Evolutionary conservation across 768 basidiomycete genomes (phyloP).

Genomic region (Galerina marginata): DNA sequence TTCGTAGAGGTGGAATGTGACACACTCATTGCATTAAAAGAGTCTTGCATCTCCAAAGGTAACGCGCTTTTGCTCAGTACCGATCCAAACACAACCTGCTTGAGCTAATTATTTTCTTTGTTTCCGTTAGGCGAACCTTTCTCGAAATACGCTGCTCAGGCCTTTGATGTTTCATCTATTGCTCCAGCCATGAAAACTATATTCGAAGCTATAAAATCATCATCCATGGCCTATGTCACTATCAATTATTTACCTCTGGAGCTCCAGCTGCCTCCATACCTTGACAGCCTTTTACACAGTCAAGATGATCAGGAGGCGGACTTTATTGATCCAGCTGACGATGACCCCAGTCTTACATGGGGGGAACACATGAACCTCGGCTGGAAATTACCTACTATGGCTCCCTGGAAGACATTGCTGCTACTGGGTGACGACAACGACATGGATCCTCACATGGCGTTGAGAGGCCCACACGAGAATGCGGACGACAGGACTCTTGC

Average conservation of each 20-base stretch:
- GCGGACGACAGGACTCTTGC: slow-evolving; percentile 71
- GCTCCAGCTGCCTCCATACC: slow-evolving; percentile 83
- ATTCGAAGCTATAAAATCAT: slow-evolving; percentile 79
- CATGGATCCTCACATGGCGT: slow-evolving; percentile 62
- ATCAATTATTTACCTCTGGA: slow-evolving; percentile 83
- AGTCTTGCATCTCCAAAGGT: slow-evolving; percentile 73
- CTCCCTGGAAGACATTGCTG: slow-evolving; percentile 92
- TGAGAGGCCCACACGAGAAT: slow-evolving; percentile 61
- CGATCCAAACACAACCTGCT: slow-evolving; percentile 13
- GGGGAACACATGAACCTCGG: slow-evolving; percentile 72
- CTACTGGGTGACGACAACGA: slow-evolving; percentile 67
- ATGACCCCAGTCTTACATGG: slow-evolving; percentile 62
- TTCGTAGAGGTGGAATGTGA: slow-evolving; percentile 88
- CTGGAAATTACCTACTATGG: slow-evolving; percentile 74
- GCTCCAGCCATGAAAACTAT: slow-evolving; percentile 81
- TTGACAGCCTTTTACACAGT: slow-evolving; percentile 72
- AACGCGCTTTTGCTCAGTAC: neutral
- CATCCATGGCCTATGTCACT: slow-evolving; percentile 77
- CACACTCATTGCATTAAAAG: slow-evolving; percentile 69
- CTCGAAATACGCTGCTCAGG: slow-evolving; percentile 57
- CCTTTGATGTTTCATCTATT: slow-evolving; percentile 71
- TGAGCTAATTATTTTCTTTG: neutral
- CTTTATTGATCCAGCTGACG: slow-evolving; percentile 52
- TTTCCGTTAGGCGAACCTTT: slow-evolving; percentile 58
- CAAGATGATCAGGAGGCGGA: slow-evolving; percentile 65